phyloP scores from a whole-genome alignment of 441 rosid genomes.

The Adansonia rubrostipa region DNA sequence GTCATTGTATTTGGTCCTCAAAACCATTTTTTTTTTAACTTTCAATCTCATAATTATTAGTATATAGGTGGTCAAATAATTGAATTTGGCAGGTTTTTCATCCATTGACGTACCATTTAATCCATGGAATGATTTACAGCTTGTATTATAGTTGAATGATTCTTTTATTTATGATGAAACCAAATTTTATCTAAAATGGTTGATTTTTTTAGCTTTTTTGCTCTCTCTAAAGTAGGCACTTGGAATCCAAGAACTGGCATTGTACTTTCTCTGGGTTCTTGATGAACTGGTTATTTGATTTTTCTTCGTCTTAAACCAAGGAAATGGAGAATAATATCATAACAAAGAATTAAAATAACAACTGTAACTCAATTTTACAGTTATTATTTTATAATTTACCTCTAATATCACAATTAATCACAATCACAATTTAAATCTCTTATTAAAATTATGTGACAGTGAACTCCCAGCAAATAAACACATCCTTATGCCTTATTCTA shows the following conservation, averaged over 20 bases:
- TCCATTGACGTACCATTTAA: not conserved
- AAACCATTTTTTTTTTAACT: not conserved
- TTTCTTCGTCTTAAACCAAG: not conserved
- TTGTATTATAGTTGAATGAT: not conserved
- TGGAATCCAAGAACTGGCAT: not conserved
- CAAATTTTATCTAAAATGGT: not conserved
- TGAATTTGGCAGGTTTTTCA: not conserved
- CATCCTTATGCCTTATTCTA: not conserved
- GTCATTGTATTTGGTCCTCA: not conserved
- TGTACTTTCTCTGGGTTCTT: not conserved
- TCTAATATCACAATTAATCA: too few relatives aligned
- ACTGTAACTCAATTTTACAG: too few relatives aligned
- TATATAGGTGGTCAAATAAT: not conserved
- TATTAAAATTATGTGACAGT: not conserved
- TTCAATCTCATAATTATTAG: not conserved
- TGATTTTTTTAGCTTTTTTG: not conserved
- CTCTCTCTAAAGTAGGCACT: not conserved
- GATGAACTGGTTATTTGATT: not conserved
- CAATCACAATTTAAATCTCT: too few relatives aligned
- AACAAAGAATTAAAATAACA: too few relatives aligned
- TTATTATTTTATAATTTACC: too few relatives aligned
- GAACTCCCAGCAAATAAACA: not conserved
- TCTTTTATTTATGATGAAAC: not conserved
- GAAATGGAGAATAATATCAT: too few relatives aligned
- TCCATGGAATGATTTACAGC: not conserved